These are phyloP conservation scores for Umbelopsis isabellina DNA, from an alignment of 192 early-diverging fungal genomes.

Conservation along the genomic window DNA sequence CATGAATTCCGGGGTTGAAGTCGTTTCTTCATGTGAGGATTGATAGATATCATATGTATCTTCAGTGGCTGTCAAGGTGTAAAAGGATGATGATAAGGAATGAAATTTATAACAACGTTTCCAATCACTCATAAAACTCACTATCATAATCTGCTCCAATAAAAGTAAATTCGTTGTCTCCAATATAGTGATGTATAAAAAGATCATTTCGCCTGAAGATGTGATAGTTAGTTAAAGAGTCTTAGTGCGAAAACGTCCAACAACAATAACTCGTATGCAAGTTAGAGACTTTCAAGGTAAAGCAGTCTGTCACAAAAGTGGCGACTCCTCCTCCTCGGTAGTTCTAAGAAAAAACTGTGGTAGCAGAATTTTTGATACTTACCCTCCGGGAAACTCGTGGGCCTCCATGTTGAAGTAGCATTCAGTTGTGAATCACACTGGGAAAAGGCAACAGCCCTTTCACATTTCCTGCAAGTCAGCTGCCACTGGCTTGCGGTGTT, in stretches of 20 bases:
- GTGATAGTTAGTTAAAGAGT: background rate
- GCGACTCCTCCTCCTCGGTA: no score
- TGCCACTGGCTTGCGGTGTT: background rate
- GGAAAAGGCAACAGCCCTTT: background rate
- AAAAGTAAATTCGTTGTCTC: background rate
- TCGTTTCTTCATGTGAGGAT: background rate
- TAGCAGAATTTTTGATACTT: background rate
- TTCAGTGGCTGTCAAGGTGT: background rate
- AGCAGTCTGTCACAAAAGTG: no score
- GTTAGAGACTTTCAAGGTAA: no score
- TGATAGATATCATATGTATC: conserved; percentile 4
- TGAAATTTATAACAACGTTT: background rate
- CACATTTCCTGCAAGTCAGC: conserved; percentile 13
- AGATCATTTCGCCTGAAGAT: background rate
- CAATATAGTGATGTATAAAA: background rate
- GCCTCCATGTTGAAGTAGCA: conserved; percentile 15
- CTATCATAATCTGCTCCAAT: background rate
- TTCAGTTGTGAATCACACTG: conserved; percentile 1
- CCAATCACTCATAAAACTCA: background rate
- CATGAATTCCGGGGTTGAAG: background rate
- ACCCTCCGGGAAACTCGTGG: conserved; percentile 14
- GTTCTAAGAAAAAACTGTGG: no score
- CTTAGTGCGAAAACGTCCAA: background rate
- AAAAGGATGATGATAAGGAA: background rate
- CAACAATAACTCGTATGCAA: no score